Base-by-base conservation (phyloP, 805 yeast species). In the Torulaspora quercuum region DNA sequence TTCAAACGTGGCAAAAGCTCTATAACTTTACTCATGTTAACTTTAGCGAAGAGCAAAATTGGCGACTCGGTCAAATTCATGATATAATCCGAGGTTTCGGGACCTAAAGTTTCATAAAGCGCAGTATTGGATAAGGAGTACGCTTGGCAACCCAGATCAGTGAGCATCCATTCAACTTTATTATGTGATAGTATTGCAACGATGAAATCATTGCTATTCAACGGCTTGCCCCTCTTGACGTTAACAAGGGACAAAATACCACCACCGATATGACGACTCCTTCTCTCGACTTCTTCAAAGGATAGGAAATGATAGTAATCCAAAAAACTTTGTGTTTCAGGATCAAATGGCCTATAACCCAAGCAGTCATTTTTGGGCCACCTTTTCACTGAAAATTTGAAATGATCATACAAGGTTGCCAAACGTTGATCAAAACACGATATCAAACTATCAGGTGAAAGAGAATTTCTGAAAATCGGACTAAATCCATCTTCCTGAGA, bases 61-160 rank as follows among this genome's bases (percentile, higher is more conserved):
- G 89, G 89, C 14, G 78, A 65, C 46, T 78, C 75, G 5, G 85
- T 78, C 38, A 78, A 57, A 27, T 63, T 64, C 55, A 82, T 62
- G 50, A 82, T 82, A 53, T 78, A 80, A 41, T 70, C 72, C 3
- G 86, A 71, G 3, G 90, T 71, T 26, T 69, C 70, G 1, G 79
- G 69, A 3, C 81, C 82, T 40, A 76, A 53, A 6, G 80, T 74
- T 42, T 76, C 80, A 49, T 76, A 76, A 14, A 76, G 54, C 4
- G 78, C 72, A 7, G 78, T 76, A 41, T 70, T 68, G n/a, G 75
- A 57, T 25, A 67, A 70, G 57, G 71, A 70, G 62, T 75, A 80
- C 6, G 76, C 69, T 28, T 69, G 71, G 50, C 83, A 76, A 0
- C 87, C 88, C 49, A 82, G 57, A 60, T 83, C 92, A 18, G 82